These are phyloP conservation scores for Echeveria elegans DNA, from an alignment of 164 flowering plant species.

Conservation along the genomic window DNA sequence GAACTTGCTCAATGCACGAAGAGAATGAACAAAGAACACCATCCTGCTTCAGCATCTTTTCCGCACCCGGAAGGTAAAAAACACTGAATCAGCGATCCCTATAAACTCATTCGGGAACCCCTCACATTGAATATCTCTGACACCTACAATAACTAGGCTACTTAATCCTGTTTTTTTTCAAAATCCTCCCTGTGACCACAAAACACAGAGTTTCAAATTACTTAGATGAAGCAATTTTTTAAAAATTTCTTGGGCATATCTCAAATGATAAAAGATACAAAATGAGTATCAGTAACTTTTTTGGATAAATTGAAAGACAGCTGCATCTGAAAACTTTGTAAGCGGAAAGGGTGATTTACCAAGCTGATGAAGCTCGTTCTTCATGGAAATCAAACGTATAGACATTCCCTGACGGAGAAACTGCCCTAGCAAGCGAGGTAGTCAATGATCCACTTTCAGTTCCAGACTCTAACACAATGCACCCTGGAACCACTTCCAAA, in stretches of 20 bases:
- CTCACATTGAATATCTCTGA: constrained; percentile 90
- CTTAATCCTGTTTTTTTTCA: constrained; percentile 65
- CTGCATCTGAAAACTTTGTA: neutral
- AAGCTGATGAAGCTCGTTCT: constrained; percentile 73
- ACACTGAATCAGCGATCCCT: constrained; percentile 74
- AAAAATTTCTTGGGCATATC: neutral
- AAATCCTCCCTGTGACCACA: constrained; percentile 65
- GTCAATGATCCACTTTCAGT: constrained; percentile 91
- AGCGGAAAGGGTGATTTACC: constrained; percentile 27
- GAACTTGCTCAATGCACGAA: constrained; percentile 99
- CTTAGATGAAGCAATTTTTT: no score
- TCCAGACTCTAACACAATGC: constrained; percentile 79
- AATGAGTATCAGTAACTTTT: no score
- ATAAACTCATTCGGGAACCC: constrained; percentile 75
- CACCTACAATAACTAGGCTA: constrained; percentile 68
- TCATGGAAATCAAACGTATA: constrained; percentile 89
- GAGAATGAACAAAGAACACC: constrained; percentile 87
- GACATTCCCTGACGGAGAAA: constrained; percentile 78
- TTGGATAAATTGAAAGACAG: no score
- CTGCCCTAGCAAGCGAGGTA: constrained; percentile 82
- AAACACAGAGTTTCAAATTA: neutral
- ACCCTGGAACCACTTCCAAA: constrained; percentile 79
- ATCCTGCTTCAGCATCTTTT: constrained; percentile 80
- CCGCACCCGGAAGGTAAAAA: constrained; percentile 87
- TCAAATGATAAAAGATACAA: neutral